Evolutionary conservation across 1,284 basidiomycete genomes (phyloP), one percentile per base, ranked within the genome.

Genomic region (Tilletia horrida): DNA sequence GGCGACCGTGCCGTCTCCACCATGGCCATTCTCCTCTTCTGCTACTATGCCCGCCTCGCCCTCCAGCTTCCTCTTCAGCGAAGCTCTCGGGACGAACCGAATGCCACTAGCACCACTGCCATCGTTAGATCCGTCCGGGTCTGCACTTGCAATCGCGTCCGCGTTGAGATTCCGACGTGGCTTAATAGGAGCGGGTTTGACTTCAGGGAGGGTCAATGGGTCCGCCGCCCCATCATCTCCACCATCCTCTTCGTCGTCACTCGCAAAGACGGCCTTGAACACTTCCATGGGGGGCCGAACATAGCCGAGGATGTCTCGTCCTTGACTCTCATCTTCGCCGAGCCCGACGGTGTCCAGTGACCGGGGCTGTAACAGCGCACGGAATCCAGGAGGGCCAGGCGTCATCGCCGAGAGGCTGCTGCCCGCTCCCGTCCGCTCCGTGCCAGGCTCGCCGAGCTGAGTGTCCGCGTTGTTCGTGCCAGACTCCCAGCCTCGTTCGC

Each of bases 321-420:
- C 92, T 79, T 95, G 92, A 57, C 86, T 86, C 62, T 92, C 90
- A 78, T 96, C 93, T 63, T 95, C 92, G 11, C 91, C 93, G 88
- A 87, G 83, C 0, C 93, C 93, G 40, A 97, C 87, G 2, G 66
- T 62, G 13, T 57, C 63, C 2, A 70, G 50, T 13, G 55, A 31
- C 8, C 55, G 55, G 6, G 31, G 29, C 29, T 59, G 25, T 27
- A 18, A 8, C 14, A n/a, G 8, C 11, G 35, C 35, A 40, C 11
- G 35, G 11, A 40, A 40, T 4, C 35, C 35, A 40, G 35, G 35
- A 6, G 35, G 35, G 16, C 55, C 55, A 35, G 14, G 27, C 3
- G 29, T 16, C 16, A 16, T 59, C 16, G 14, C 35, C 21, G 40
- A 44, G 31, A 21, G n/a, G 23, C 11, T 14, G 11, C 23, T 14